phyloP scores from a whole-genome alignment of 2,329 filamentous ascomycete genomes.

The Aspergillus novoparasiticus region DNA sequence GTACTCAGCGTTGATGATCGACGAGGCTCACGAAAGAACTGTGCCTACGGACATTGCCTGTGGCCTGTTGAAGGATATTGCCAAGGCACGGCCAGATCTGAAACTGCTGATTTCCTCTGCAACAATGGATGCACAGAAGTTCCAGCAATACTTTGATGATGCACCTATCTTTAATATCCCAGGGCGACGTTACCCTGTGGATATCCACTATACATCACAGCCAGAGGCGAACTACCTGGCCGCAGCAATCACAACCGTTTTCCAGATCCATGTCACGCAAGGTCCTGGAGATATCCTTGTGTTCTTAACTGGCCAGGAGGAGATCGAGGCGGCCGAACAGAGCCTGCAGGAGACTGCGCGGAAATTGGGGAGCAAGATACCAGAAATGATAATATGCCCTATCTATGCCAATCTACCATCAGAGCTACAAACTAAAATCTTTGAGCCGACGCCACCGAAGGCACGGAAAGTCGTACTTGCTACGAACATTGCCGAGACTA shows the following conservation, averaged over 20 bases:
- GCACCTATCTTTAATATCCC: slow-evolving; percentile 95
- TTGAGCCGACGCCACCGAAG: slow-evolving; percentile 84
- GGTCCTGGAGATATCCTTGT: slow-evolving; percentile 87
- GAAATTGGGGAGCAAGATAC: slow-evolving; percentile 81
- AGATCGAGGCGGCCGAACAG: slow-evolving; percentile 86
- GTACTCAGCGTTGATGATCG: slow-evolving; percentile 91
- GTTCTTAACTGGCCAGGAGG: slow-evolving; percentile 93
- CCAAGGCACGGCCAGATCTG: slow-evolving; percentile 77
- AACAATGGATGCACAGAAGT: slow-evolving; percentile 92
- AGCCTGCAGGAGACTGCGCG: slow-evolving; percentile 82
- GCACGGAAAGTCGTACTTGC: slow-evolving; percentile 90
- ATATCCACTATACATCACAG: slow-evolving; percentile 85
- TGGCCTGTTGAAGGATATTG: slow-evolving; percentile 85
- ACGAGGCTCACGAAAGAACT: slow-evolving; percentile 94
- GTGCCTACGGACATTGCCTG: slow-evolving; percentile 88
- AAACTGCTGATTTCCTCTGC: slow-evolving; percentile 92
- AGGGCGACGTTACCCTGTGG: slow-evolving; percentile 83
- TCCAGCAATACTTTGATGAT: slow-evolving; percentile 87
- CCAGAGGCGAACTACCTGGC: slow-evolving; percentile 94
- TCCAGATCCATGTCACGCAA: slow-evolving; percentile 91
- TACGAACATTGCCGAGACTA: slow-evolving; percentile 97
- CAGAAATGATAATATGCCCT: slow-evolving; percentile 85
- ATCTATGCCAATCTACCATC: slow-evolving; percentile 94
- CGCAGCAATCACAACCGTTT: slow-evolving; percentile 88
- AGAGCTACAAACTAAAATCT: slow-evolving; percentile 89